phyloP scores from a whole-genome alignment of 2,329 filamentous ascomycete genomes.

The Aaosphaeria arxii region DNA sequence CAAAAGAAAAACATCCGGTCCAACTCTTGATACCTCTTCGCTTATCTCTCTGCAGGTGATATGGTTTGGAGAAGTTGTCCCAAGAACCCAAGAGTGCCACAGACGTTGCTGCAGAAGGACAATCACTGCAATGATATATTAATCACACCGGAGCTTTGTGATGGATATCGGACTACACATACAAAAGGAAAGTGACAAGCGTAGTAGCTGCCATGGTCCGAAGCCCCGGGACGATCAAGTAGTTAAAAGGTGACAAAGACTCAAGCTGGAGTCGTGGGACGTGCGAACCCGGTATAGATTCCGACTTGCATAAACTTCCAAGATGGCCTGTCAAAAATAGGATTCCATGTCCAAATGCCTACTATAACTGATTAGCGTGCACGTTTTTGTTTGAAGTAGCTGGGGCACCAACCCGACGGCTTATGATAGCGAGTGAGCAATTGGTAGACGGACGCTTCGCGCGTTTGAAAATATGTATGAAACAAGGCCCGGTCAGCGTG shows the following conservation, averaged over 20 bases:
- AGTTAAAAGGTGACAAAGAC: constrained; percentile 24
- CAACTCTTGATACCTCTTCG: constrained; percentile 74
- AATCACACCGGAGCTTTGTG: constrained; percentile 14
- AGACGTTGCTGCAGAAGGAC: constrained; percentile 52
- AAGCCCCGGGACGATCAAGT: constrained; percentile 21
- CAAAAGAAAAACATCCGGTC: constrained; percentile 84
- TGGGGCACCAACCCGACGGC: constrained; percentile 12
- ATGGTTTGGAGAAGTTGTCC: constrained; percentile 84
- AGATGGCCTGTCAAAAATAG: constrained; percentile 28
- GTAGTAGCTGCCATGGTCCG: constrained; percentile 49
- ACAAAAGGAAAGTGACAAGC: constrained; percentile 61
- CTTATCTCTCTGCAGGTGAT: constrained; percentile 77
- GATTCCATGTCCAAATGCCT: constrained; percentile 17
- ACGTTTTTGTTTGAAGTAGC: constrained; percentile 18
- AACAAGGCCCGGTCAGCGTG: background rate
- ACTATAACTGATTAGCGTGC: constrained; percentile 21
- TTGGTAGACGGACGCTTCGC: background rate
- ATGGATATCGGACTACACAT: constrained; percentile 21
- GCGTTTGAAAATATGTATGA: background rate
- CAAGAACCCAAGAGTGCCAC: constrained; percentile 87
- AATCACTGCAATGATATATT: constrained; percentile 27
- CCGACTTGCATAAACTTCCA: constrained; percentile 10
- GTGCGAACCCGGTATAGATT: constrained; percentile 19
- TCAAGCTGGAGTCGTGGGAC: constrained; percentile 19
- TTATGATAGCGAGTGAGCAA: constrained; percentile 1